Evolutionary conservation across 2,329 filamentous ascomycete genomes (phyloP).

Genomic region (Calonectria henricotiae): DNA sequence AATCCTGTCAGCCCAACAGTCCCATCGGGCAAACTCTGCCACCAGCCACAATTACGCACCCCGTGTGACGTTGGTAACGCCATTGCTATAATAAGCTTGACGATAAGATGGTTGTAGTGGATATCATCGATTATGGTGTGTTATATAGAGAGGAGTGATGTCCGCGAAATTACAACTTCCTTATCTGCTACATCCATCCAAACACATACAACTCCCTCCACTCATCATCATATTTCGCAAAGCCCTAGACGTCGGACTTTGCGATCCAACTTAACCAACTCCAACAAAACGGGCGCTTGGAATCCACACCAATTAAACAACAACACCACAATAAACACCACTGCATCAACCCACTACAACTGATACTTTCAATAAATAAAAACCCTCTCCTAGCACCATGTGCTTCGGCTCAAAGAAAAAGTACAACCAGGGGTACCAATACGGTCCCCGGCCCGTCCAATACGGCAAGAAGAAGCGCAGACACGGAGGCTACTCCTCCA

Average conservation of each 20-base stretch:
- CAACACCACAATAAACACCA: not conserved
- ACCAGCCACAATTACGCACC: slow-evolving; percentile 24
- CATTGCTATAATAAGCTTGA: not conserved
- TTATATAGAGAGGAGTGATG: slow-evolving; percentile 10
- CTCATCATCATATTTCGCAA: not conserved
- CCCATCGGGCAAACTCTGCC: not conserved
- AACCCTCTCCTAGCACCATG: not conserved
- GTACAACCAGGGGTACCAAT: slow-evolving; percentile 18
- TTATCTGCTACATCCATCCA: slow-evolving; percentile 12
- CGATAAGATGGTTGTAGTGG: not conserved
- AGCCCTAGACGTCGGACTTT: not conserved
- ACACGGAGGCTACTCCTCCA: not conserved
- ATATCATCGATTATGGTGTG: not conserved
- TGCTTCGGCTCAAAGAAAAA: slow-evolving; percentile 26
- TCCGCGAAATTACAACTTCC: slow-evolving; percentile 2
- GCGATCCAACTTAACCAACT: not conserved
- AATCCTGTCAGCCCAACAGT: slow-evolving; percentile 12
- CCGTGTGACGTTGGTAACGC: not conserved
- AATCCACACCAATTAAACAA: not conserved
- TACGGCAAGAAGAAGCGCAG: slow-evolving; percentile 15
- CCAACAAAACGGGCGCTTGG: not conserved
- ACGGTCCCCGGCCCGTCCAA: slow-evolving; percentile 10
- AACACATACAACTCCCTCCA: not conserved
- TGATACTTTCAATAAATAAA: not conserved
- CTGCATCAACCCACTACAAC: not conserved